A percentile compares a stretch with the other conserved stretches of the same genome.
phyloP scores from a whole-genome alignment of 1,284 basidiomycete species.

The Entoloma clypeatum region DNA sequence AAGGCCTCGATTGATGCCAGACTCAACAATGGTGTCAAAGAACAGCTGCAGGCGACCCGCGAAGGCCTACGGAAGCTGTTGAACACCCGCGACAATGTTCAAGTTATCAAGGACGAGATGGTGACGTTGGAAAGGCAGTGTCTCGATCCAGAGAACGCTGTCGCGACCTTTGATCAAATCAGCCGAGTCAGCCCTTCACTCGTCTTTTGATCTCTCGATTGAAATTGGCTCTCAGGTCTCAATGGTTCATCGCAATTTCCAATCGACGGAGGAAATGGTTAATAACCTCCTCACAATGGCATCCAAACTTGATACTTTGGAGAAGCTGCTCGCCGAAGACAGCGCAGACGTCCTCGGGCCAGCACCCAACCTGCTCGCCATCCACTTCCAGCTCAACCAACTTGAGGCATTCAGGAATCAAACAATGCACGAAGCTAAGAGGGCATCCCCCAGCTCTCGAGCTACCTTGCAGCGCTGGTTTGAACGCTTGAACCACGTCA shows the following conservation, averaged over 20 bases:
- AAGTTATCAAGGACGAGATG: conserved; percentile 92
- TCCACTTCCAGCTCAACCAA: conserved; percentile 88
- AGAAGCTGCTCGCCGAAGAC: conserved; percentile 76
- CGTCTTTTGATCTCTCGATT: background rate
- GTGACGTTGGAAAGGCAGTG: conserved; percentile 79
- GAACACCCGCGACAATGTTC: conserved; percentile 78
- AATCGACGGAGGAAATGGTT: conserved; percentile 94
- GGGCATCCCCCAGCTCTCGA: conserved; percentile 67
- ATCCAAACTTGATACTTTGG: conserved; percentile 75
- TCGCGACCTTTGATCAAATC: conserved; percentile 89
- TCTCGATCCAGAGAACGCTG: conserved; percentile 66
- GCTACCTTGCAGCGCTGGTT: conserved; percentile 78
- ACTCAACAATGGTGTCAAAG: conserved; percentile 89
- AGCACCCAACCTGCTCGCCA: conserved; percentile 82
- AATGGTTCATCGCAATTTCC: conserved; percentile 92
- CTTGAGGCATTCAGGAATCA: conserved; percentile 93
- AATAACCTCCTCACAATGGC: conserved; percentile 90
- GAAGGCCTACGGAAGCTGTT: conserved; percentile 87
- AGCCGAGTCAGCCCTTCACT: conserved; percentile 61
- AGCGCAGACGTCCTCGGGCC: conserved; percentile 75
- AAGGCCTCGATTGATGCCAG: conserved; percentile 94
- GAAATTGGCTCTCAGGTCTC: conserved; percentile 64
- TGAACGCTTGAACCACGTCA: conserved; percentile 81
- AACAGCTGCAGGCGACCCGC: conserved; percentile 89
- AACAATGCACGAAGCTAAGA: conserved; percentile 89